phyloP scores from a whole-genome alignment of 75 land plant genomes.

The Isoetes taiwanensis region DNA sequence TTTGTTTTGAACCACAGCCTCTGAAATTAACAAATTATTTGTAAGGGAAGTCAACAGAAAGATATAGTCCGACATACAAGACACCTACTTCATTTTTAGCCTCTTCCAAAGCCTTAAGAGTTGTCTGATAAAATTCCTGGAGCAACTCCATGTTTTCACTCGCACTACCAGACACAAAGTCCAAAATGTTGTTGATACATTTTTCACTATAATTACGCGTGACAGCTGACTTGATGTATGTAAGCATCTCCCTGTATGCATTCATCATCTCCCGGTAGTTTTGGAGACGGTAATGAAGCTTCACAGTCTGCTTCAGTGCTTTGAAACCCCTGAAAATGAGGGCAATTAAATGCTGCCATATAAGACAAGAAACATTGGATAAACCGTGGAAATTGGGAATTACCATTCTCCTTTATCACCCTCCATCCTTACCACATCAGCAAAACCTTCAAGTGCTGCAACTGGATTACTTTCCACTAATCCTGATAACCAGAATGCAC shows the following conservation, averaged over 20 bases:
- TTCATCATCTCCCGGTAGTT: conserved; percentile 91
- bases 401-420: conserved; percentile 98
- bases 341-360: background rate
- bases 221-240: conserved; percentile 93
- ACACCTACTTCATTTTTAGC: conserved; percentile 83
- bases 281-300: conserved; percentile 79
- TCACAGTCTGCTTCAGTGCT: conserved; percentile 93
- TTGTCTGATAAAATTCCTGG: conserved; percentile 86
- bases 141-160: conserved; percentile 69
- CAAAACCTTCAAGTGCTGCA: conserved; percentile 84
- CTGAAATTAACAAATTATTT: conserved; percentile 23
- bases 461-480: conserved; percentile 86
- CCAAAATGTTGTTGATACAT: conserved; percentile 90
- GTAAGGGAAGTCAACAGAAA: background rate
- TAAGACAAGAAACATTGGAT: background rate
- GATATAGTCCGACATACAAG: background rate
- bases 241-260: conserved; percentile 87
- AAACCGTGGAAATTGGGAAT: background rate
- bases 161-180: conserved; percentile 86
- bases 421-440: conserved; percentile 92
- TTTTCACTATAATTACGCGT: conserved; percentile 96
- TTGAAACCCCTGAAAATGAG: conserved; percentile 77
- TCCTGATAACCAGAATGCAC: conserved; percentile 23
- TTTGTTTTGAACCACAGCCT: conserved; percentile 97
- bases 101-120: conserved; percentile 88